A percentile compares a stretch with the other conserved stretches of the same genome.
Evolutionary conservation across 257 asterid species (phyloP).

Genomic region (Ajuga chamaepitys): DNA sequence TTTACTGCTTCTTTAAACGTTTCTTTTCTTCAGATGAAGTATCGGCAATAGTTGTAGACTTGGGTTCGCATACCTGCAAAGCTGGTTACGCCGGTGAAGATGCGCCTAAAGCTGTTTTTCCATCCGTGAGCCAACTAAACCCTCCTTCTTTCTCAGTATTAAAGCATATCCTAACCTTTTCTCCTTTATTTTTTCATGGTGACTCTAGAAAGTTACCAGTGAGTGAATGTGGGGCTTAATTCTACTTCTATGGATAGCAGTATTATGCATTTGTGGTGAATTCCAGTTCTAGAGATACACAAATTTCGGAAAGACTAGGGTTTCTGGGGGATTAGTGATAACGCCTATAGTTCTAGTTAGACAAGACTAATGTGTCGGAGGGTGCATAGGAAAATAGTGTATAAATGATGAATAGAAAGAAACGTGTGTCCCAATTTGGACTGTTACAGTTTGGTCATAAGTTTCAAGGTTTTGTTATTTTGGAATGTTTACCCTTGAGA

Average conservation of each 20-base stretch:
- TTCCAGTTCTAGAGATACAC: not conserved
- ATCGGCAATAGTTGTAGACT: conserved; percentile 86
- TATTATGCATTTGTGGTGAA: conserved; percentile 3
- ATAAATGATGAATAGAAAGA: not conserved
- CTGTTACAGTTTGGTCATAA: not conserved
- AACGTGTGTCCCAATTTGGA: not conserved
- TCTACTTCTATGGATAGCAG: conserved; percentile 2
- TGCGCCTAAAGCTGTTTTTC: conserved; percentile 98
- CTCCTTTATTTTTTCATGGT: not conserved
- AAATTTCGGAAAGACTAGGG: not conserved
- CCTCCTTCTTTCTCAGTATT: not conserved
- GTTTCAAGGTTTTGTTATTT: not conserved
- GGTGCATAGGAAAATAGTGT: not conserved
- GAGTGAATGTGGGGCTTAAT: not conserved
- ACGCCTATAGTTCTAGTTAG: not conserved
- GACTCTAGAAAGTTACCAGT: conserved; percentile 7
- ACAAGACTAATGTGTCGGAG: not conserved
- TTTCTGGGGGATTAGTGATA: conserved; percentile 6
- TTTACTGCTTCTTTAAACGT: conserved; percentile 2
- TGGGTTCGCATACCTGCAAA: conserved; percentile 97
- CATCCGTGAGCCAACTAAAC: conserved; percentile 53
- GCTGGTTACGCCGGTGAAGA: conserved; percentile 99
- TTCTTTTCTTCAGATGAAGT: conserved; percentile 77
- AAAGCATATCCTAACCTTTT: not conserved
- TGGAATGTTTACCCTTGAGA: not conserved